These are phyloP conservation scores for Diaporthe citriasiana DNA, from an alignment of 2,329 filamentous ascomycete species.

Conservation along the genomic window DNA sequence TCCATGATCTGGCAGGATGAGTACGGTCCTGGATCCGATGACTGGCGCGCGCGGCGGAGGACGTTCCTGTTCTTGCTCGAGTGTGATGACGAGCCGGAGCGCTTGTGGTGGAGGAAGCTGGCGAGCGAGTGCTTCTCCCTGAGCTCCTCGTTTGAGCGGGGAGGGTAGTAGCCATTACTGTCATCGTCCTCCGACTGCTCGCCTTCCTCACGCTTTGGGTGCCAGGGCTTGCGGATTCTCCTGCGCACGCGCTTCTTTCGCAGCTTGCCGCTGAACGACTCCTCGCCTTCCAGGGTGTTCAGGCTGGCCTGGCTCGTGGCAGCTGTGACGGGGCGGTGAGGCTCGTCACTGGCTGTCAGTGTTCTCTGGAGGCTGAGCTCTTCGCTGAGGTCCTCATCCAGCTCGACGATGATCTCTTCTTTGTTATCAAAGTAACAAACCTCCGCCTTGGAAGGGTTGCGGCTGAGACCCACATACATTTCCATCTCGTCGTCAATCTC, in stretches of 20 bases:
- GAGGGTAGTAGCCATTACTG: constrained; percentile 43
- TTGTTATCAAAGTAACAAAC: constrained; percentile 33
- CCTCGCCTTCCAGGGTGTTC: constrained; percentile 23
- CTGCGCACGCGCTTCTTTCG: constrained; percentile 61
- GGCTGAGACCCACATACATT: constrained; percentile 35
- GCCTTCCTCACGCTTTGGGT: constrained; percentile 49
- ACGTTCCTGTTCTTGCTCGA: constrained; percentile 35
- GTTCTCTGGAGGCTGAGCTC: constrained; percentile 31
- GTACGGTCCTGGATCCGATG: constrained; percentile 40
- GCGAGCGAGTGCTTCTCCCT: constrained; percentile 39
- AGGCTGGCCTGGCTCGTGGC: constrained; percentile 30
- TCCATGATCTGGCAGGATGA: constrained; percentile 34
- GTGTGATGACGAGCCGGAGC: constrained; percentile 37
- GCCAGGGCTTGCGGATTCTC: constrained; percentile 52
- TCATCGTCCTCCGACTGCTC: constrained; percentile 46
- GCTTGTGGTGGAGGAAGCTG: constrained; percentile 41
- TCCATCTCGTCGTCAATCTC: constrained; percentile 57
- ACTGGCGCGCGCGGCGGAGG: constrained; percentile 39
- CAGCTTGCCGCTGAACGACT: constrained; percentile 57
- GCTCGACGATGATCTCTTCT: constrained; percentile 34
- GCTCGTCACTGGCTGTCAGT: constrained; percentile 24
- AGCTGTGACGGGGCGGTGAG: neutral
- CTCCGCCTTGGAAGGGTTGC: constrained; percentile 24
- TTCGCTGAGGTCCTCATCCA: constrained; percentile 36
- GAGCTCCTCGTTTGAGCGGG: constrained; percentile 47